Evolutionary conservation across 2,329 filamentous ascomycete species (phyloP).

Genomic region (Phyllosticta citrichinensis): DNA sequence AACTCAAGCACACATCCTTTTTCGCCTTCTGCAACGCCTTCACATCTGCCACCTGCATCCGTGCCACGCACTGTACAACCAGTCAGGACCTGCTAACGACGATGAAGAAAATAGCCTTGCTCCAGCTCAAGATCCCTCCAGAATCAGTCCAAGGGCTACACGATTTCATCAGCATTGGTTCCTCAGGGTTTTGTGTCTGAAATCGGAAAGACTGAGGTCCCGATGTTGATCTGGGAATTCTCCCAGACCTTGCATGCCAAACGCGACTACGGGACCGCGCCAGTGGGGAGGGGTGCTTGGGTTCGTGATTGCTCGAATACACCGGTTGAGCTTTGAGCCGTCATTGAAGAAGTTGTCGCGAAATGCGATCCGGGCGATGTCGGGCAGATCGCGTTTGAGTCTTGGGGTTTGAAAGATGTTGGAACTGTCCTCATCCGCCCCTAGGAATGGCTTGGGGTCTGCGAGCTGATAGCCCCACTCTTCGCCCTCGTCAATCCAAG

Average conservation of each 20-base stretch:
- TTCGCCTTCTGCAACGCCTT: no score
- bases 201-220: not conserved
- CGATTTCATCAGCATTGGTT: no score
- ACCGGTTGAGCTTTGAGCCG: constrained; percentile 10
- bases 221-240: not conserved
- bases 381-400: not conserved
- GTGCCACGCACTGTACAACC: no score
- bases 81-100: no score
- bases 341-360: not conserved
- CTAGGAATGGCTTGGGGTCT: no score
- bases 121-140: no score
- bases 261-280: constrained; percentile 11
- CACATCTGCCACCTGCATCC: no score
- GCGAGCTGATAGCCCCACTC: not conserved
- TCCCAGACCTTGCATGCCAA: not conserved
- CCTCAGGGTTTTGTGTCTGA: not conserved
- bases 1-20: no score
- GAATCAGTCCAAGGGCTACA: no score
- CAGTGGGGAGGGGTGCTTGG: not conserved
- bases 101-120: no score
- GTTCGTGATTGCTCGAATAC: not conserved
- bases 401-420: not conserved
- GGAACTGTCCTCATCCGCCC: no score
- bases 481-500: not conserved
- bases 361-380: no score